phyloP scores from a whole-genome alignment of 1,284 basidiomycete species.

The Ustilago shanxiensis region DNA sequence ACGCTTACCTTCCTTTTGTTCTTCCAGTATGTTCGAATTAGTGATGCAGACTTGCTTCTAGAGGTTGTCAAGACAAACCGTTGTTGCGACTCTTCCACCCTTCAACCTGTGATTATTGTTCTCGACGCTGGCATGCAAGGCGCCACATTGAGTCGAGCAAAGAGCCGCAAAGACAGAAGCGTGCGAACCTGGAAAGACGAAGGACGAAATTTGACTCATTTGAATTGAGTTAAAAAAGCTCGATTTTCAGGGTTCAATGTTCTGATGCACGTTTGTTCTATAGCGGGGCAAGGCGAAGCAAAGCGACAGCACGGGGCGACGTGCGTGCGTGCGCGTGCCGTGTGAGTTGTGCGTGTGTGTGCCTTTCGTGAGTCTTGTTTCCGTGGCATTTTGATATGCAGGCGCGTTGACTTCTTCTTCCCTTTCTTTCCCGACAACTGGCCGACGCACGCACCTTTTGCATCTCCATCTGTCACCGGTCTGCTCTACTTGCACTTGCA shows the following conservation, averaged over 20 bases:
- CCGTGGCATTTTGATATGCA: background rate
- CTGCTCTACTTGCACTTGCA: background rate
- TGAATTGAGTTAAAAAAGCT: too few relatives aligned
- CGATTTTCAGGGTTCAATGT: conserved; percentile 1
- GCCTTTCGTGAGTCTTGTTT: background rate
- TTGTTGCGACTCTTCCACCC: too few relatives aligned
- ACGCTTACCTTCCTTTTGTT: background rate
- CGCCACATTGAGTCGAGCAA: conserved; percentile 3
- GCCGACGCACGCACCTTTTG: conserved; percentile 8
- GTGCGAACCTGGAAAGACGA: background rate
- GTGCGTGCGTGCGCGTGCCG: background rate
- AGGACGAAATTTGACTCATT: too few relatives aligned
- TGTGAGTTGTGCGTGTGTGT: background rate
- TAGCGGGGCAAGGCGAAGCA: background rate
- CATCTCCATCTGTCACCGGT: conserved; percentile 1
- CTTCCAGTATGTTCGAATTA: background rate
- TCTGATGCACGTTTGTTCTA: background rate
- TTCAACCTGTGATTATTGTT: background rate
- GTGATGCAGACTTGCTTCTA: background rate
- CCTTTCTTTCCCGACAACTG: background rate
- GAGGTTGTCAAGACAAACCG: background rate
- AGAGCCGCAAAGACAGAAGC: too few relatives aligned
- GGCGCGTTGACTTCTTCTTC: background rate
- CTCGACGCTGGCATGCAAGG: background rate
- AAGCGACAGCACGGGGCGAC: background rate